These are phyloP conservation scores for Arthrobotrys pseudoclavata DNA, from an alignment of 2,329 filamentous ascomycete genomes.

Conservation along the genomic window DNA sequence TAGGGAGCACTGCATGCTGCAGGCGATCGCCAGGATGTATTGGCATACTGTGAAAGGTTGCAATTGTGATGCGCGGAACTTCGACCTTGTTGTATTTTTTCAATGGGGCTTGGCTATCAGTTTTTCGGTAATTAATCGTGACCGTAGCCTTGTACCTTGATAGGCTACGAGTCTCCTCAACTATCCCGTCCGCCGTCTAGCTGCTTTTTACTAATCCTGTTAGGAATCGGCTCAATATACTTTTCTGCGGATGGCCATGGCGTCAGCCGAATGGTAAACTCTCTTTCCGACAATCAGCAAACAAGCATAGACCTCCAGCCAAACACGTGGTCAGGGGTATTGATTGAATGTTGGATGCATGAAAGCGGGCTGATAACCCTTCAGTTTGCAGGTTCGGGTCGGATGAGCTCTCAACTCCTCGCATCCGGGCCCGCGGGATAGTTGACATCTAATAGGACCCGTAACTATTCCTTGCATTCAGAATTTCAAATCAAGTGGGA, in stretches of 20 bases:
- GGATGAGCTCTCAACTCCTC: background rate
- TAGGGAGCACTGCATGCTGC: conserved; percentile 4
- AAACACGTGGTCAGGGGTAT: conserved; percentile 2
- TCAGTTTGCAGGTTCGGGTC: background rate
- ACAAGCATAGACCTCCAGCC: background rate
- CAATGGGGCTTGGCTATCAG: no score
- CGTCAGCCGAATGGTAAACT: background rate
- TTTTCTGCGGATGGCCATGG: no score
- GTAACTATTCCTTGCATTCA: background rate
- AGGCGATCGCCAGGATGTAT: background rate
- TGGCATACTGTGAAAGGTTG: background rate
- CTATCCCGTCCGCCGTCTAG: background rate
- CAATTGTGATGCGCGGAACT: background rate
- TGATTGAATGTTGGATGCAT: conserved; percentile 1
- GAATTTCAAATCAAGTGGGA: background rate
- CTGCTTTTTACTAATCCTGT: background rate
- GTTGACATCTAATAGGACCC: background rate
- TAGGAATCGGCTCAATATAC: background rate
- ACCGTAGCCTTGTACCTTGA: background rate
- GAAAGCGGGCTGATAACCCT: conserved; percentile 2
- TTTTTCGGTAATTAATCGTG: background rate
- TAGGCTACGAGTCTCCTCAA: background rate
- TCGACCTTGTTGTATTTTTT: background rate
- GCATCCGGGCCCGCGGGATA: background rate
- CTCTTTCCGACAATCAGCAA: background rate